phyloP scores from a whole-genome alignment of 148 eudicot species.

The Vaccinium corymbosum region DNA sequence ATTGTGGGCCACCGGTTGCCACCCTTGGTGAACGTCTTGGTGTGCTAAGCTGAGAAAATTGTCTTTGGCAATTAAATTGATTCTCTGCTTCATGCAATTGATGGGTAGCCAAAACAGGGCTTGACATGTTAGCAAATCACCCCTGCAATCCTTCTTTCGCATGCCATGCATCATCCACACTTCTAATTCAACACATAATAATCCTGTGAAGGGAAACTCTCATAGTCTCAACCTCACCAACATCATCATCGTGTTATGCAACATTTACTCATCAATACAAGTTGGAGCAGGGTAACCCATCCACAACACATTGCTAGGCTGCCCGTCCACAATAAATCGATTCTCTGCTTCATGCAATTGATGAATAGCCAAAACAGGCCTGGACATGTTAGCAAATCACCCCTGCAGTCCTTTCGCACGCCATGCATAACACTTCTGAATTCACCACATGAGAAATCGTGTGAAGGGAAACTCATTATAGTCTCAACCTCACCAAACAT shows the following conservation, averaged over 20 bases:
- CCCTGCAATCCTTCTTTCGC: conserved; percentile 83
- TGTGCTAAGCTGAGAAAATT: conserved; percentile 27
- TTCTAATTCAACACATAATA: conserved; percentile 83
- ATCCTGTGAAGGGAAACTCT: conserved; percentile 48
- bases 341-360: conserved; percentile 28
- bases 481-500: conserved; percentile 77
- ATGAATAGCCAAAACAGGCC: conserved; percentile 9
- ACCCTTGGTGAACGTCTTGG: conserved; percentile 24
- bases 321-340: conserved; percentile 22
- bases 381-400: conserved; percentile 42
- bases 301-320: conserved; percentile 61
- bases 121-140: conserved; percentile 42
- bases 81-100: conserved; percentile 38
- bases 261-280: conserved; percentile 62
- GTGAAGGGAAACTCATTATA: conserved; percentile 47
- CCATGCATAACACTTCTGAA: conserved; percentile 78
- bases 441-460: conserved; percentile 64
- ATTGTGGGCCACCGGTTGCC: conserved; percentile 31
- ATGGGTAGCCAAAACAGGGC: conserved; percentile 10
- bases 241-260: conserved; percentile 81
- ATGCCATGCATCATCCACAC: conserved; percentile 76
- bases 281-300: conserved; percentile 71
- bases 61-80: conserved; percentile 33
- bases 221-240: conserved; percentile 77
- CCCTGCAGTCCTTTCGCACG: conserved; percentile 82